Evolutionary conservation across 768 basidiomycete genomes (phyloP).

Genomic region (Gautieria morchelliformis): DNA sequence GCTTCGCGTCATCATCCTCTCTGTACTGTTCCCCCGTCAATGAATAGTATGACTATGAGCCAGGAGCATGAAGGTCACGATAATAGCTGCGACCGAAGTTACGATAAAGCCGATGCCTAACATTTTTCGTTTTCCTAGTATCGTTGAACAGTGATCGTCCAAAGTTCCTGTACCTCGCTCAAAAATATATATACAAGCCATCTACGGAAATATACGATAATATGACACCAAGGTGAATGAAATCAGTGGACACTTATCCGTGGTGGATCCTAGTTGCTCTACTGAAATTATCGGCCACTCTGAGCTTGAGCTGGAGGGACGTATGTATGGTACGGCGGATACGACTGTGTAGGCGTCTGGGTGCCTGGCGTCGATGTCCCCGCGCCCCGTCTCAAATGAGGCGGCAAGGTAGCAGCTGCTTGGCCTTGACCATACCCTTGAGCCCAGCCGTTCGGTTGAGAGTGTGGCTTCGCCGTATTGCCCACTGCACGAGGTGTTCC

Average conservation of each 20-base stretch:
- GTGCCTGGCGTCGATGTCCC: constrained; percentile 5
- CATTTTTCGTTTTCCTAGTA: no score
- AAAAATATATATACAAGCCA: neutral
- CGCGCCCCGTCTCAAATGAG: constrained; percentile 6
- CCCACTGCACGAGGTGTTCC: constrained; percentile 2
- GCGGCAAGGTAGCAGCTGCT: constrained; percentile 3
- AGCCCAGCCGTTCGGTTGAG: constrained; percentile 7
- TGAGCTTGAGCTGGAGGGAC: neutral
- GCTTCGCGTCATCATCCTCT: neutral
- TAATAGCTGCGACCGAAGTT: no score
- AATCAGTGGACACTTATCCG: no score
- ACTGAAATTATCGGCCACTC: neutral
- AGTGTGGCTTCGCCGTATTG: constrained; percentile 8
- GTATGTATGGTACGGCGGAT: constrained; percentile 3
- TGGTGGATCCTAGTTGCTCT: no score
- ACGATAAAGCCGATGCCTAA: no score
- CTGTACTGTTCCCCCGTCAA: no score
- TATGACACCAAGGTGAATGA: no score
- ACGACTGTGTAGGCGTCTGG: neutral
- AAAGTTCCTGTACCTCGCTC: no score
- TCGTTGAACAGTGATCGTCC: no score
- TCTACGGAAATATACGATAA: neutral
- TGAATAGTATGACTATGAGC: no score
- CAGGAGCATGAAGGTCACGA: no score
- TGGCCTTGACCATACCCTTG: constrained; percentile 4